A percentile compares a stretch with the other conserved stretches of the same genome.
These are phyloP conservation scores for Aspergillus olivimuriae DNA, from an alignment of 495 filamentous ascomycete genomes.

Conservation along the genomic window DNA sequence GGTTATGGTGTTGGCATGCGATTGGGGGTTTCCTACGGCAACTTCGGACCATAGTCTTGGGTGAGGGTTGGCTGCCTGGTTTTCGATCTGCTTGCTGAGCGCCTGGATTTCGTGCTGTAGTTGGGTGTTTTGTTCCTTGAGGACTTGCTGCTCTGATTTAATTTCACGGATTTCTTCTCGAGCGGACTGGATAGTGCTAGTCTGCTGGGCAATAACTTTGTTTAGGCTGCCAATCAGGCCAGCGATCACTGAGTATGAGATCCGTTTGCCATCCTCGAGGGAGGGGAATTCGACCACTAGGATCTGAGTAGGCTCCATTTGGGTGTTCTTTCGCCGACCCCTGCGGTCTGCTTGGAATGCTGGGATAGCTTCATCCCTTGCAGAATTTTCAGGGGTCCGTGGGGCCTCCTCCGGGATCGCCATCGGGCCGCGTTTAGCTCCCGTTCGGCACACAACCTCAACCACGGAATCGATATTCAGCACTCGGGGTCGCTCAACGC, in stretches of 20 bases:
- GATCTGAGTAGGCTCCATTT: background rate
- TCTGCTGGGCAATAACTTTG: conserved; percentile 3
- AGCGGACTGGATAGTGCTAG: conserved; percentile 1
- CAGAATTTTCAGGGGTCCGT: background rate
- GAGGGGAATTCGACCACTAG: conserved; percentile 1
- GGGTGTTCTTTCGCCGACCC: background rate
- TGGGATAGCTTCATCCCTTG: background rate
- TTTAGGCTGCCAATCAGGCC: conserved; percentile 8
- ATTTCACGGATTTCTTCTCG: conserved; percentile 7
- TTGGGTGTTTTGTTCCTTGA: conserved; percentile 5
- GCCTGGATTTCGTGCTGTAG: conserved; percentile 7
- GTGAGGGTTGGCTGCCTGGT: background rate
- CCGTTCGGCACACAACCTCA: conserved; percentile 2
- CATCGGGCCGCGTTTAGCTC: conserved; percentile 3
- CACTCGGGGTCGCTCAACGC: conserved; percentile 6
- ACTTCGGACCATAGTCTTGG: background rate
- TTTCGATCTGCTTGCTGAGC: conserved; percentile 2
- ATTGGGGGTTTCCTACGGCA: background rate
- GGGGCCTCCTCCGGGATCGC: conserved; percentile 2
- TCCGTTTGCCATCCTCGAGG: conserved; percentile 3
- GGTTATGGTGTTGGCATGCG: background rate
- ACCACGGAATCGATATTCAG: conserved; percentile 1
- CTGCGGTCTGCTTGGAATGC: background rate
- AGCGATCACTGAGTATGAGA: conserved; percentile 3
- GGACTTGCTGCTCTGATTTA: conserved; percentile 6